phyloP scores from a whole-genome alignment of 2,329 filamentous ascomycete genomes.

The Chaetothyriales sp. region DNA sequence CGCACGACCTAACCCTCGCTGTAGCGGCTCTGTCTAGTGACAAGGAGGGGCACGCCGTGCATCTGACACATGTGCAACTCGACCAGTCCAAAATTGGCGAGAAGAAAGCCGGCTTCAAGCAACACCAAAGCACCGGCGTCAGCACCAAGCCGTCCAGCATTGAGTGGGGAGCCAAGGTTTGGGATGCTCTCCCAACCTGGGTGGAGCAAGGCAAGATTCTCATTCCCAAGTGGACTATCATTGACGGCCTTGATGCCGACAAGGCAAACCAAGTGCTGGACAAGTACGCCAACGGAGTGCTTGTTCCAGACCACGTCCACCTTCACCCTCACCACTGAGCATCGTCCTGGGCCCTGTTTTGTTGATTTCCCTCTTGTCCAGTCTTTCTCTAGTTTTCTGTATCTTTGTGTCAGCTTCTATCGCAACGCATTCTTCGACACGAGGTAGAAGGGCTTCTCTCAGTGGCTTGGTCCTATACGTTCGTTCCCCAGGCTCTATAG shows the following conservation, averaged over 20 bases:
- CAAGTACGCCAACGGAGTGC: conserved; percentile 24
- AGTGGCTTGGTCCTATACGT: too few species aligned
- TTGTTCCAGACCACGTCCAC: neutral
- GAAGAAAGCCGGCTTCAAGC: conserved; percentile 25
- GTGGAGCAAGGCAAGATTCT: conserved; percentile 19
- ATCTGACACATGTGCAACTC: conserved; percentile 9
- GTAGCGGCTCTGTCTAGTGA: conserved; percentile 25
- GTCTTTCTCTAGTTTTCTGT: neutral
- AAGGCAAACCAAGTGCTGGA: conserved; percentile 28
- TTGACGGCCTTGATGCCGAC: conserved; percentile 23
- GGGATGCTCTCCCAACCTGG: conserved; percentile 21
- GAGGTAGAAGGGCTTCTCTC: too few species aligned
- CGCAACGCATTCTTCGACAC: too few species aligned
- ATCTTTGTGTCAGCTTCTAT: neutral
- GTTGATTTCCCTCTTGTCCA: too few species aligned
- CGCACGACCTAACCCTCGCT: conserved; percentile 17
- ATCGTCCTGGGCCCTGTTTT: neutral
- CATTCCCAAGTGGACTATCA: conserved; percentile 8
- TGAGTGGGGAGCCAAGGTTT: conserved; percentile 19
- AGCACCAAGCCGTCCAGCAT: conserved; percentile 9
- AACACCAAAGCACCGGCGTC: conserved; percentile 19
- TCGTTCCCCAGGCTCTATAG: too few species aligned
- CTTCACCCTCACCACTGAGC: neutral
- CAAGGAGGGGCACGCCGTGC: conserved; percentile 25
- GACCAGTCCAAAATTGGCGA: conserved; percentile 20